These are phyloP conservation scores for Acacia confusa DNA, from an alignment of 306 rosid genomes.

Conservation along the genomic window DNA sequence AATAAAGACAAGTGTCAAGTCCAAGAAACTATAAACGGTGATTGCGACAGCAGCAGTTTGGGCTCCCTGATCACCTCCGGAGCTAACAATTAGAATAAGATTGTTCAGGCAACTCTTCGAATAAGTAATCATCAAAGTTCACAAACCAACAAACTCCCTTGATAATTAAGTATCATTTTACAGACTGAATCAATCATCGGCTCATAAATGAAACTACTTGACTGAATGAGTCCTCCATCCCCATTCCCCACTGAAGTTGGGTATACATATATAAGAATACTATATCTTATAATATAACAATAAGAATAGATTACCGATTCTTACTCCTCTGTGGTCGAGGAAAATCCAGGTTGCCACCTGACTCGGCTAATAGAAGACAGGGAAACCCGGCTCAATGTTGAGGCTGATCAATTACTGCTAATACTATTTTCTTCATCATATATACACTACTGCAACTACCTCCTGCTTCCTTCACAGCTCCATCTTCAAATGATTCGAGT, in stretches of 20 bases:
- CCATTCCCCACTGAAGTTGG: conserved; percentile 29
- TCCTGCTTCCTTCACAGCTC: conserved; percentile 67
- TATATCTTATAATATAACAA: conserved; percentile 24
- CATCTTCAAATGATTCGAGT: conserved; percentile 84
- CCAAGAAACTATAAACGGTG: too few species aligned
- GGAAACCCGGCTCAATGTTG: conserved; percentile 50
- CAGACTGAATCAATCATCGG: conserved; percentile 52
- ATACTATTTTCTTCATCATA: conserved; percentile 56
- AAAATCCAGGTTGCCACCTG: conserved; percentile 51
- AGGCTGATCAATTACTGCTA: conserved; percentile 45
- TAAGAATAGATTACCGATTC: conserved; percentile 48
- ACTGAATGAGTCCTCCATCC: conserved; percentile 44
- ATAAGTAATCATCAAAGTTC: conserved; percentile 27
- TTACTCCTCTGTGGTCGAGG: conserved; percentile 48
- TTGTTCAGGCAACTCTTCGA: conserved; percentile 16
- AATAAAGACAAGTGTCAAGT: too few species aligned
- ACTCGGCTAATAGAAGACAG: conserved; percentile 46
- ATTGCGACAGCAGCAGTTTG: too few species aligned
- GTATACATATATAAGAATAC: conserved; percentile 38
- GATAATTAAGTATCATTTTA: conserved; percentile 39
- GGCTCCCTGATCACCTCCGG: too few species aligned
- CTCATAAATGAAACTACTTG: conserved; percentile 44
- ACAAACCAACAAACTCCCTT: conserved; percentile 37
- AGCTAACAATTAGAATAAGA: too few species aligned
- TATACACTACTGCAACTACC: conserved; percentile 58